Evolutionary conservation across 139 green algal genomes (phyloP), one percentile per base, ranked within the genome.

Genomic region (Spirogloea muscicola): DNA sequence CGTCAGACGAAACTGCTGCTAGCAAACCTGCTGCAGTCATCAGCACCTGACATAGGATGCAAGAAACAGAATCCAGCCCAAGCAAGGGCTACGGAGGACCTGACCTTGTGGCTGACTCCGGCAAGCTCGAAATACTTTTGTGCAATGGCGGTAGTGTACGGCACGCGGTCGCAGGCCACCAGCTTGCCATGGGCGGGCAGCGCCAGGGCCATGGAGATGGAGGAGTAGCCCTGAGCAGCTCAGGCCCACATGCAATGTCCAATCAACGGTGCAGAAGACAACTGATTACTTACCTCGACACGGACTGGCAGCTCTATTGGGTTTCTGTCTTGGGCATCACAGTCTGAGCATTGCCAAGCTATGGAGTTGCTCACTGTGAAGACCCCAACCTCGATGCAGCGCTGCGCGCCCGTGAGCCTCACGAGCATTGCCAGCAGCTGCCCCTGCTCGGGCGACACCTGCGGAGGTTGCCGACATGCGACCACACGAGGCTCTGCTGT

Each of bases 341-440:
- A n/a, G n/a, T n/a, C n/a, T n/a, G n/a, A n/a, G n/a, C n/a, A n/a
- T n/a, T n/a, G n/a, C n/a, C n/a, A n/a, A n/a, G n/a, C n/a, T n/a
- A n/a, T n/a, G n/a, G n/a, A n/a, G n/a, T n/a, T n/a, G n/a, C 69
- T 77, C 44, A 77, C 75, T 3, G 75, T 83, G 76, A 64, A 83
- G 7, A 83, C 75, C 16, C 75, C 75, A 13, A 83, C 49, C 48
- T 83, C 75, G 37, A 83, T 84, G 57, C 55, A 61, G 51, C 48
- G 63, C 37, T 18, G 79, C 10, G 75, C 75, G 5, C 75, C 76
- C 33, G 85, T 85, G n/a, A 83, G 44, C 48, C 81, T 62, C 36
- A 84, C 71, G 25, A 83, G 18, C 43, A 85, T 79, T 4, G 68
- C 75, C 41, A 83, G 40, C 16, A 83, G 78, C 3, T 79, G 42